Evolutionary conservation across 768 basidiomycete species (phyloP).

Genomic region (Hortiboletus flavorubellus): DNA sequence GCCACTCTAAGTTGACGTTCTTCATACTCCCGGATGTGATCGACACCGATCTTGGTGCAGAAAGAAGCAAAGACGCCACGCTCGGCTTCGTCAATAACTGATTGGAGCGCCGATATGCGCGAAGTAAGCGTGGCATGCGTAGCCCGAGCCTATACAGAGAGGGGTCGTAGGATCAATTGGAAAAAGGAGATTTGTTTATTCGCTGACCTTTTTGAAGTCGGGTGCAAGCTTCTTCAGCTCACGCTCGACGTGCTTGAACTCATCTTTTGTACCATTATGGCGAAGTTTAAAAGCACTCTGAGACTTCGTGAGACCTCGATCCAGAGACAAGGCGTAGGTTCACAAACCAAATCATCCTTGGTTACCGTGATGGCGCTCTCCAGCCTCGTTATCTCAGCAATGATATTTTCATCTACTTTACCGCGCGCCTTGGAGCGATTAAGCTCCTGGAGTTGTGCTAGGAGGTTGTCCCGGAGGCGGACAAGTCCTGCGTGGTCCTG

Average conservation of each 20-base stretch:
- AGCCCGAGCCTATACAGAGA: slow-evolving; percentile 45
- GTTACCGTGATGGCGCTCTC: slow-evolving; percentile 74
- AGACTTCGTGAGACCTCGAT: neutral
- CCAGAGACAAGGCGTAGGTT: neutral
- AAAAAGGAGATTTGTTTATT: neutral
- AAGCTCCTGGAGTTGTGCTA: slow-evolving; percentile 79
- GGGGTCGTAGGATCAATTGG: neutral
- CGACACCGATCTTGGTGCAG: slow-evolving; percentile 74
- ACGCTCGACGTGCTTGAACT: slow-evolving; percentile 76
- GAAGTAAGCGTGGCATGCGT: slow-evolving; percentile 50
- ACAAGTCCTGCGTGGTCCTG: slow-evolving; percentile 37
- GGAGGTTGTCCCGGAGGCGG: slow-evolving; percentile 66
- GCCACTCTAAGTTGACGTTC: slow-evolving; percentile 86
- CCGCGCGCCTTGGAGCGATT: slow-evolving; percentile 77
- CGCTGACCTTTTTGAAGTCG: slow-evolving; percentile 66
- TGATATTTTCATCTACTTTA: slow-evolving; percentile 77
- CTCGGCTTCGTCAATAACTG: slow-evolving; percentile 71
- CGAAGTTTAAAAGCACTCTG: slow-evolving; percentile 76
- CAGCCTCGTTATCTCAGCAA: slow-evolving; percentile 72
- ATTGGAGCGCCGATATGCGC: slow-evolving; percentile 52
- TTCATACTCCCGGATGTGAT: slow-evolving; percentile 89
- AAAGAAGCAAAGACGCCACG: slow-evolving; percentile 75
- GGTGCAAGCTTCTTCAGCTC: slow-evolving; percentile 65
- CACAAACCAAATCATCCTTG: slow-evolving; percentile 77
- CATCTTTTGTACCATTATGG: slow-evolving; percentile 75